These are phyloP conservation scores for grape (Vitis vinifera) DNA, from an alignment of 164 flowering plant genomes.

Conservation along the genomic window ASM3070453v1 NC_081811.1:7867001-7867500, in stretches of 20 bases:
- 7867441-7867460: slow-evolving; percentile 85
- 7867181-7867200: slow-evolving; percentile 62
- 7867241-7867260: slow-evolving; percentile 82
- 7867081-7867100: slow-evolving; percentile 81
- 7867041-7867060: slow-evolving; percentile 65
- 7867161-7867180: slow-evolving; percentile 89
- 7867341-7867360: slow-evolving; percentile 75
- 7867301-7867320: slow-evolving; percentile 77
- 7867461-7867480: slow-evolving; percentile 93
- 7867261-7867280: slow-evolving; percentile 92
- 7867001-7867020: slow-evolving; percentile 54
- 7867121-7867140: slow-evolving; percentile 71
- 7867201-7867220: slow-evolving; percentile 71
- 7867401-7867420: slow-evolving; percentile 80
- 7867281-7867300: slow-evolving; percentile 85
- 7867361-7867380: slow-evolving; percentile 54
- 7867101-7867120: slow-evolving; percentile 95
- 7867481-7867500: slow-evolving; percentile 91
- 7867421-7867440: slow-evolving; percentile 82
- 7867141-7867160: slow-evolving; percentile 80
- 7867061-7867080: slow-evolving; percentile 39
- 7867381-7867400: slow-evolving; percentile 72
- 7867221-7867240: slow-evolving; percentile 75
- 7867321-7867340: slow-evolving; percentile 83
- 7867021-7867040: slow-evolving; percentile 87